Conservation (phyloP, 2,329 filamentous ascomycete genomes). For the Apiospora arundinis region DNA sequence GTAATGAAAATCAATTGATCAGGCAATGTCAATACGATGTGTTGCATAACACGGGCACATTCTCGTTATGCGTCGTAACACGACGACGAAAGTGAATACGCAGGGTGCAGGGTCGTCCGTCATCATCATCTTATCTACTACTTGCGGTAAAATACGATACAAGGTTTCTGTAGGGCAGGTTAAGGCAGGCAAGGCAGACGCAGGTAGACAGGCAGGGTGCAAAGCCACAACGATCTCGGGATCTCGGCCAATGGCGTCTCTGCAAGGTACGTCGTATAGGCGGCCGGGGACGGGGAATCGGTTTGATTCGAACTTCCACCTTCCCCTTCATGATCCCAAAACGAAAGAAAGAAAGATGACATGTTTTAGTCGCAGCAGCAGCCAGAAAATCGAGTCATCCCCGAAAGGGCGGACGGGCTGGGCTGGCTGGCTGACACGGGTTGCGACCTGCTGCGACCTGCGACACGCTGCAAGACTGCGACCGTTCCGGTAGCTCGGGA, state of each 20-base stretch:
- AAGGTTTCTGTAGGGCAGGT: conserved; percentile 3
- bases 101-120: conserved; percentile 2
- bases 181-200: neutral
- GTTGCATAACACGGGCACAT: conserved; percentile 13
- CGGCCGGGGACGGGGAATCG: neutral
- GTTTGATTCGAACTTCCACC: neutral
- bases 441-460: conserved; percentile 8
- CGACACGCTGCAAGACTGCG: neutral
- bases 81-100: conserved; percentile 7
- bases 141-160: too few species aligned
- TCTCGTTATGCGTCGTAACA: conserved; percentile 15
- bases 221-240: conserved; percentile 15
- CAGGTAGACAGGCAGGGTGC: neutral
- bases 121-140: neutral
- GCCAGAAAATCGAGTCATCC: neutral
- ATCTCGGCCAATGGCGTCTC: conserved; percentile 1
- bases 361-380: conserved; percentile 6
- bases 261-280: conserved; percentile 15
- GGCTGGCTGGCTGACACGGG: conserved; percentile 1
- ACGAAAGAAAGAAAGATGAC: neutral
- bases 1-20: conserved; percentile 1
- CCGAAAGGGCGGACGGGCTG: conserved; percentile 14
- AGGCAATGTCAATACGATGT: conserved; percentile 1
- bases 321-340: neutral
- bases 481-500: conserved; percentile 2